Conservation (phyloP, 2,329 filamentous ascomycete genomes). For the Sporothrix brasiliensis region DNA sequence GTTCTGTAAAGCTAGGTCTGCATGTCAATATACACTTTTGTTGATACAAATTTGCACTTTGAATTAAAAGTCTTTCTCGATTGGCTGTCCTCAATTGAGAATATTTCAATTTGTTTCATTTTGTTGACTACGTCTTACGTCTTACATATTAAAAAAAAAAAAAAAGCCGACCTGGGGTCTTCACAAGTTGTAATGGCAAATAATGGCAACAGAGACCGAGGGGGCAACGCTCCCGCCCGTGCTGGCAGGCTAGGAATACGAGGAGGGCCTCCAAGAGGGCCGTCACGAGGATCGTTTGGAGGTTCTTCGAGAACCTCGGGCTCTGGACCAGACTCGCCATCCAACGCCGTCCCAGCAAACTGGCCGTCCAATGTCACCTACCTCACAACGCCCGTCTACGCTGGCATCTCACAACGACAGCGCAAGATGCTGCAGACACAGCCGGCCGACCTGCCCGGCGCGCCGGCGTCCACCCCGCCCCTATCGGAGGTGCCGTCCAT, state of each 20-base stretch:
- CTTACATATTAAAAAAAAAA: too few relatives aligned
- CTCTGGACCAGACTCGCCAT: neutral
- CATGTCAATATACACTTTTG: neutral
- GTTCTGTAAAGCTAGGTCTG: neutral
- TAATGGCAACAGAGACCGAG: neutral
- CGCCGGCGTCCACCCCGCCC: neutral
- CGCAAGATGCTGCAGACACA: conserved; percentile 45
- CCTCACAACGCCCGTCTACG: conserved; percentile 54
- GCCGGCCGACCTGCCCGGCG: conserved; percentile 31
- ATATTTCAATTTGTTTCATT: neutral
- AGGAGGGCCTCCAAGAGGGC: neutral
- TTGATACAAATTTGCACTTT: too few relatives aligned
- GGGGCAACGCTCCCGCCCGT: neutral
- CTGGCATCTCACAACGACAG: conserved; percentile 50
- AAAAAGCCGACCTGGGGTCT: neutral
- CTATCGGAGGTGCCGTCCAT: conserved; percentile 34
- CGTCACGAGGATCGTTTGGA: neutral
- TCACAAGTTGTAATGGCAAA: conserved; percentile 11
- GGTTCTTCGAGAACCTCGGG: neutral
- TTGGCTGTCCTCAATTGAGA: too few relatives aligned
- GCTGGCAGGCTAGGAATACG: neutral
- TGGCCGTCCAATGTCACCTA: conserved; percentile 61
- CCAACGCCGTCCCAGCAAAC: conserved; percentile 51
- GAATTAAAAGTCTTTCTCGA: too few relatives aligned
- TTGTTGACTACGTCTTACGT: neutral